Percentiles rank a stretch among this genome's conserved stretches.
Evolutionary conservation across 495 filamentous ascomycete species (phyloP).

Genomic region (Neurospora sp.): DNA sequence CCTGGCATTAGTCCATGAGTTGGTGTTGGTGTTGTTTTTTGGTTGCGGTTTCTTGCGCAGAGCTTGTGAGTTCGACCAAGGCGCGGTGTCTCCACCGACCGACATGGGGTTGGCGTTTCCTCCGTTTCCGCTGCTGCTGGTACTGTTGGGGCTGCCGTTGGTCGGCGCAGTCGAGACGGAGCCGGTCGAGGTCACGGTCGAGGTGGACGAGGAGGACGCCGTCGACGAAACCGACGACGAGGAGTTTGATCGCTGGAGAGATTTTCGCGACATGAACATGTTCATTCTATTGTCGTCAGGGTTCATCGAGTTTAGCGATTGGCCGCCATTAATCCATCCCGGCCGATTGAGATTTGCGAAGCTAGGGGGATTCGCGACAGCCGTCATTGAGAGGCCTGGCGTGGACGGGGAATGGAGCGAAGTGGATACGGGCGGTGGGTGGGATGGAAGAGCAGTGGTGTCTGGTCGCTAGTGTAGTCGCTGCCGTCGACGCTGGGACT

Average conservation of each 20-base stretch:
- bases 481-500: neutral
- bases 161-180: constrained; percentile 2
- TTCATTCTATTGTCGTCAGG: constrained; percentile 63
- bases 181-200: constrained; percentile 39
- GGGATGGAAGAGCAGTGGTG: neutral
- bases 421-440: constrained; percentile 29
- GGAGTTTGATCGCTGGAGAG: constrained; percentile 73
- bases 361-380: constrained; percentile 86
- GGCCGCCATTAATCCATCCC: constrained; percentile 66
- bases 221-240: constrained; percentile 72
- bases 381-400: constrained; percentile 63
- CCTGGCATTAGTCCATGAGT: constrained; percentile 55
- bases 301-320: constrained; percentile 71
- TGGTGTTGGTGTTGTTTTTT: constrained; percentile 28
- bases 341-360: constrained; percentile 59
- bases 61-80: constrained; percentile 37
- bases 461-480: neutral
- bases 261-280: constrained; percentile 82
- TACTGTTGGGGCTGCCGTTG: constrained; percentile 26
- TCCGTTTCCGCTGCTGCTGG: constrained; percentile 4
- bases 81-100: constrained; percentile 30
- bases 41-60: constrained; percentile 55
- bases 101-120: constrained; percentile 25
- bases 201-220: constrained; percentile 53
- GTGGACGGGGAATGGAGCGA: constrained; percentile 11